Percentiles rank a stretch among this genome's conserved stretches.
Evolutionary conservation across 768 basidiomycete genomes (phyloP).

Genomic region (Lyophyllum shimeji): DNA sequence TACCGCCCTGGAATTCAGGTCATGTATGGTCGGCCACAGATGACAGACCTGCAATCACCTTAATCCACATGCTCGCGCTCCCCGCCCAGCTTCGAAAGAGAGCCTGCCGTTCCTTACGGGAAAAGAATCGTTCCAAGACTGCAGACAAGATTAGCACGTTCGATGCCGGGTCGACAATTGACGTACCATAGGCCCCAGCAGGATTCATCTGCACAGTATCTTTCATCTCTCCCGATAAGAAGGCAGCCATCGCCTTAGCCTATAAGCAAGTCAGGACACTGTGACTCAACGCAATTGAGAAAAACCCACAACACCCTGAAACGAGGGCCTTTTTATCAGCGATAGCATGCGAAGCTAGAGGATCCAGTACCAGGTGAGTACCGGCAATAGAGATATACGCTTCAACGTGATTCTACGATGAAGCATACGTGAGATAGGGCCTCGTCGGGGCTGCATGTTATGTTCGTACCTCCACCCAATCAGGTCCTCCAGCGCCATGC

Average conservation of each 20-base stretch:
- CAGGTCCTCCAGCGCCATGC: slow-evolving; percentile 77
- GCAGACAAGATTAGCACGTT: background rate
- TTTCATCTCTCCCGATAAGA: slow-evolving; percentile 94
- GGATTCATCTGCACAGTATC: slow-evolving; percentile 88
- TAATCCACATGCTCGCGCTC: slow-evolving; percentile 91
- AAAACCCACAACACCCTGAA: slow-evolving; percentile 69
- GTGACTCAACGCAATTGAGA: background rate
- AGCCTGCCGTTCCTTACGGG: slow-evolving; percentile 80
- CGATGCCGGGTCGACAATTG: background rate
- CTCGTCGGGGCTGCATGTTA: background rate
- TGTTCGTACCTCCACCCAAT: slow-evolving; percentile 83
- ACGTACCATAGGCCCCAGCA: slow-evolving; percentile 71
- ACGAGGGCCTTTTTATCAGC: background rate
- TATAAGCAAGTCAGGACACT: slow-evolving; percentile 21
- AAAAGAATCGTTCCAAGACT: slow-evolving; percentile 91
- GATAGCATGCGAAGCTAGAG: background rate
- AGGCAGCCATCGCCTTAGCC: slow-evolving; percentile 95
- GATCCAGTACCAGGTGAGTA: slow-evolving; percentile 65
- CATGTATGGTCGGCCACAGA: background rate
- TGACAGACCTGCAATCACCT: slow-evolving; percentile 45
- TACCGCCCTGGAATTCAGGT: slow-evolving; percentile 60
- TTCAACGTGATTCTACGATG: slow-evolving; percentile 74
- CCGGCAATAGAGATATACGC: slow-evolving; percentile 84
- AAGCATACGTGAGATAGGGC: background rate
- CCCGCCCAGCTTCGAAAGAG: slow-evolving; percentile 96